A percentile compares a stretch with the other conserved stretches of the same genome.
Evolutionary conservation across 768 basidiomycete genomes (phyloP).

Genomic region (Phlebiopsis flavidoalba): DNA sequence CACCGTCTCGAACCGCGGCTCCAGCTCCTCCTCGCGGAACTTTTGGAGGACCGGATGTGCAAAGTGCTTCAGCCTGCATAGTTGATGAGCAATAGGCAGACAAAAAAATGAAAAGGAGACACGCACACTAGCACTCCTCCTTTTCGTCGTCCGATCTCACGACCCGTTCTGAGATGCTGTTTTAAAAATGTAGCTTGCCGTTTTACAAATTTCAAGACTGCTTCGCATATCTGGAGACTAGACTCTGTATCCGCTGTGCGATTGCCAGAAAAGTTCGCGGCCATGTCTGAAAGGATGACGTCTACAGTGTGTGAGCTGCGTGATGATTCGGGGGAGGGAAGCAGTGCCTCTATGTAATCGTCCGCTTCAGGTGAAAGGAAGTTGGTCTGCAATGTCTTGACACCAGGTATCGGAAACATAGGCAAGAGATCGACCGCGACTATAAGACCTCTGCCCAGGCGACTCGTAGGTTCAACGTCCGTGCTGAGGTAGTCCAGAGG

Average conservation of each 20-base stretch:
- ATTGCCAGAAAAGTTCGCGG: constrained; percentile 77
- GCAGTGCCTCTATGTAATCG: constrained; percentile 35
- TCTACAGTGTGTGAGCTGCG: constrained; percentile 43
- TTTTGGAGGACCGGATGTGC: constrained; percentile 60
- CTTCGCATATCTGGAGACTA: constrained; percentile 68
- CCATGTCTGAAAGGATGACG: constrained; percentile 87
- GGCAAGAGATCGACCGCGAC: constrained; percentile 79
- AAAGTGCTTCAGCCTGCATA: constrained; percentile 77
- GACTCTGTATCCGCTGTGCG: constrained; percentile 54
- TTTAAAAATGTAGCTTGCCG: constrained; percentile 58
- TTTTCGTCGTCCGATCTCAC: constrained; percentile 34
- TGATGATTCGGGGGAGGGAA: constrained; percentile 18
- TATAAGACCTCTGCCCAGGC: constrained; percentile 41
- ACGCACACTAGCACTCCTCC: constrained; percentile 59
- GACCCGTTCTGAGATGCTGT: constrained; percentile 43
- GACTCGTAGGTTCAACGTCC: constrained; percentile 1
- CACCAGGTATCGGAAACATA: constrained; percentile 68
- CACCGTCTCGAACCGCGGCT: constrained; percentile 63
- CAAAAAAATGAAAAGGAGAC: constrained; percentile 7
- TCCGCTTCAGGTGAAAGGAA: constrained; percentile 61
- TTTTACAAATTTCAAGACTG: constrained; percentile 66
- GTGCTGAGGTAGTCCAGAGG: constrained; percentile 1
- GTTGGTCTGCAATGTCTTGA: constrained; percentile 69
- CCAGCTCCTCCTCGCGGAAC: constrained; percentile 59
- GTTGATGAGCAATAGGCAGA: constrained; percentile 5